Evolutionary conservation across 2,329 filamentous ascomycete genomes (phyloP).

Genomic region (Aspergillus tamarii): DNA sequence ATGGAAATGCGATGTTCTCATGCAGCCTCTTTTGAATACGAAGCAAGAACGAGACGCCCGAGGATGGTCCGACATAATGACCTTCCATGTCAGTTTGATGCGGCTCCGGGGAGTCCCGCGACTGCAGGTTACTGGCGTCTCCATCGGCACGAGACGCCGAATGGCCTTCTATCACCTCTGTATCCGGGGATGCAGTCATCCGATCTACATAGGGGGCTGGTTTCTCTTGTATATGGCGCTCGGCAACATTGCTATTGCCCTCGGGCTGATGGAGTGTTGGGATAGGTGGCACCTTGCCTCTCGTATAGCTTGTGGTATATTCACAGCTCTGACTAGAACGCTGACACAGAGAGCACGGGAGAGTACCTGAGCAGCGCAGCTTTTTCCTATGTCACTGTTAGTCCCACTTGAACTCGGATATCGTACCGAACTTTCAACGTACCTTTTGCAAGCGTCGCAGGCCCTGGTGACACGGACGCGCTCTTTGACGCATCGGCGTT

Average conservation of each 20-base stretch:
- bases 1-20: conserved; percentile 15
- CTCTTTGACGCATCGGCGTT: conserved; percentile 18
- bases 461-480: conserved; percentile 21
- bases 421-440: neutral
- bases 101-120: conserved; percentile 18
- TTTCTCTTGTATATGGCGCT: neutral
- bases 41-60: conserved; percentile 20
- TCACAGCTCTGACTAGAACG: conserved; percentile 10
- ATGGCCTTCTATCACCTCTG: neutral
- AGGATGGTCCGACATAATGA: conserved; percentile 21
- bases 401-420: neutral
- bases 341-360: conserved; percentile 18
- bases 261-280: neutral
- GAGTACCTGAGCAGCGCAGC: conserved; percentile 20
- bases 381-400: conserved; percentile 14
- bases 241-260: neutral
- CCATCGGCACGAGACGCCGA: neutral
- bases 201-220: neutral
- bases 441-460: conserved; percentile 21
- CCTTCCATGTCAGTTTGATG: conserved; percentile 23
- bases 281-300: conserved; percentile 18
- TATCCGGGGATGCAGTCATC: neutral
- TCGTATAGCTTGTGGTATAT: conserved; percentile 20
- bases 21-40: conserved; percentile 20
- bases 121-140: conserved; percentile 5